Evolutionary conservation across 352 stramenopile genomes (phyloP), one percentile per base, ranked within the genome.

Genomic region (Globisporangium okanoganense): DNA sequence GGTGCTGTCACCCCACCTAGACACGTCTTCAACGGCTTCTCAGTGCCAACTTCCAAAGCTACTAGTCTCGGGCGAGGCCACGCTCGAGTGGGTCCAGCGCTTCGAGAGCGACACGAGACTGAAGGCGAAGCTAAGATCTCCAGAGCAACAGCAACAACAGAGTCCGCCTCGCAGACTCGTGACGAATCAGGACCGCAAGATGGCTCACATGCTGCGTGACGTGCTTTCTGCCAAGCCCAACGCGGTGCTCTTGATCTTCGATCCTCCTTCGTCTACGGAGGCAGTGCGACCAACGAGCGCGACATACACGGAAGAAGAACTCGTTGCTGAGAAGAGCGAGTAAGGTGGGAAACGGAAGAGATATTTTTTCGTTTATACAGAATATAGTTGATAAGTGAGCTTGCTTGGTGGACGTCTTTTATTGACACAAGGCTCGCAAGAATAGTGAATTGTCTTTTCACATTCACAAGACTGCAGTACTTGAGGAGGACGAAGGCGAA

Each of bases 151-250:
- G 18, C n/a, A 27, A 1, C 18, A 3, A 36, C 47, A 16, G 3
- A 14, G 5, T 47, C 1, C 40, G 10, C 40, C 3, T 25, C 18
- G 18, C 3, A 31, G 22, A 57, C 49, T 81, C 2, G 53, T 84
- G 1, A 64, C 66, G 45, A 70, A 61, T 45, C 49, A 65, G 1
- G 29, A 54, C 5, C 53, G 66, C 22, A 78, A 78, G 40, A 78
- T 77, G 53, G 75, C 67, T 12, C 13, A 25, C 18, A 69, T 71
- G 9, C 59, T 87, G 8, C 71, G 76, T 5, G 54, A 78, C 4
- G n/a, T 87, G 10, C 60, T 87, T 4, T 69, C 78, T 41, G 62
- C 65, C 5, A 87, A 79, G 52, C 62, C 65, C 5, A 75, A 81
- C 40, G 50, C 73, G n/a, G 58, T 75, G 25, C 35, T 85, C 20